These are phyloP conservation scores for Xerocomus brunneocitrinus DNA, from an alignment of 768 basidiomycete genomes.

Conservation along the genomic window DNA sequence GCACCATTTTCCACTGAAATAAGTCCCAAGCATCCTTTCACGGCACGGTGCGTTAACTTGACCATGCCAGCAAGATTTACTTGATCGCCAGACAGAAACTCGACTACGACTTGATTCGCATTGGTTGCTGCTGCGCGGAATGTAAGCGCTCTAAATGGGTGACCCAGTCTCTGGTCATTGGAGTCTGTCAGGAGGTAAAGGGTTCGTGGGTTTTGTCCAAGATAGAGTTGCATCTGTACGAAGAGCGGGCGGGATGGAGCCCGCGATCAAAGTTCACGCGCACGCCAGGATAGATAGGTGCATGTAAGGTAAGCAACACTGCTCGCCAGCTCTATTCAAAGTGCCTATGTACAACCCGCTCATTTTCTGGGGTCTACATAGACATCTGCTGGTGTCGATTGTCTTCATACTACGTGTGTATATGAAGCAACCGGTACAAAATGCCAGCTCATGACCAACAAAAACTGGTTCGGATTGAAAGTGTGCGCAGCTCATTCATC, in stretches of 20 bases:
- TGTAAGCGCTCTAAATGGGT: slow-evolving; percentile 59
- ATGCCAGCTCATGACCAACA: no score
- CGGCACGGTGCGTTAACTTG: slow-evolving; percentile 62
- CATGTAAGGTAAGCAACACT: no score
- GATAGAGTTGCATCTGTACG: slow-evolving; percentile 66
- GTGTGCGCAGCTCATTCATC: slow-evolving; percentile 11
- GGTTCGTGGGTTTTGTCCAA: slow-evolving; percentile 61
- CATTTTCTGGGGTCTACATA: no score
- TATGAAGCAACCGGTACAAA: slow-evolving; percentile 3
- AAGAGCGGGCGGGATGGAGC: not conserved
- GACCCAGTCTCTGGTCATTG: slow-evolving; percentile 59
- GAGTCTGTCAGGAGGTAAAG: slow-evolving; percentile 69
- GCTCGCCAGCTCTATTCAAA: no score
- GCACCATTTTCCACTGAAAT: slow-evolving; percentile 68
- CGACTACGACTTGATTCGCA: slow-evolving; percentile 71
- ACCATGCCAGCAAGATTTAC: slow-evolving; percentile 63
- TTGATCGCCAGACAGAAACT: slow-evolving; percentile 72
- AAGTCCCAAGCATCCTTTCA: slow-evolving; percentile 82
- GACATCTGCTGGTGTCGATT: not conserved
- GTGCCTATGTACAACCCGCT: not conserved
- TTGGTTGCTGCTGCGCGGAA: slow-evolving; percentile 59
- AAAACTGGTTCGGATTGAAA: no score
- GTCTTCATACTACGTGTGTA: not conserved
- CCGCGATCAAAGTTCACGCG: not conserved
- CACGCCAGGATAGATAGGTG: not conserved